Evolutionary conservation across 2,329 filamentous ascomycete species (phyloP).

Genomic region (Nemania bipapillata): DNA sequence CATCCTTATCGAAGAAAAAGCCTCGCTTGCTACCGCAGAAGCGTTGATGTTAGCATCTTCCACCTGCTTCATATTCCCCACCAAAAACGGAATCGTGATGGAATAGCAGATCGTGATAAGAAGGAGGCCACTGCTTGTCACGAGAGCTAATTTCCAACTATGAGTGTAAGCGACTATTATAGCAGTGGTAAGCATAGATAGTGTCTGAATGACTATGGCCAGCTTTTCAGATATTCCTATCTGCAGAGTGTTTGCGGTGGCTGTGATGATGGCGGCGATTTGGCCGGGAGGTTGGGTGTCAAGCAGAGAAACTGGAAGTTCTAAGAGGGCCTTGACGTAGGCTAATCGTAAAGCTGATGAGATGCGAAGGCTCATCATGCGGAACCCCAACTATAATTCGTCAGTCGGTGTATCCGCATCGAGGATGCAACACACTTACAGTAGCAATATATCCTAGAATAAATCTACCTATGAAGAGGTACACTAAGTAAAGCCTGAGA

Average conservation of each 20-base stretch:
- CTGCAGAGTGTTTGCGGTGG: conserved; percentile 70
- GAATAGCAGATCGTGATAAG: conserved; percentile 65
- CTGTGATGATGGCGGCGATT: conserved; percentile 70
- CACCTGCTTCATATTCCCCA: conserved; percentile 62
- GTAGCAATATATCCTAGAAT: conserved; percentile 70
- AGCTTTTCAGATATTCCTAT: conserved; percentile 72
- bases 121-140: conserved; percentile 67
- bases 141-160: conserved; percentile 69
- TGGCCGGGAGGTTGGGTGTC: conserved; percentile 72
- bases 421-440: conserved; percentile 50
- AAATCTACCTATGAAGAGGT: conserved; percentile 75
- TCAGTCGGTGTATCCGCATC: conserved; percentile 12
- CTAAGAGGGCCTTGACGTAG: conserved; percentile 72
- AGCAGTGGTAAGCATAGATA: conserved; percentile 62
- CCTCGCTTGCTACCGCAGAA: conserved; percentile 69
- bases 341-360: conserved; percentile 70
- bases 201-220: conserved; percentile 66
- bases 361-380: conserved; percentile 69
- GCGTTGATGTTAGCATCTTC: conserved; percentile 67
- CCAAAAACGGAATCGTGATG: conserved; percentile 65
- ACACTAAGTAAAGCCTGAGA: conserved; percentile 72
- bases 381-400: conserved; percentile 63
- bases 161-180: conserved; percentile 67
- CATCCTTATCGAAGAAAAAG: conserved; percentile 69
- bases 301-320: conserved; percentile 72